These are phyloP conservation scores for Mariannaea sp. DNA, from an alignment of 2,329 filamentous ascomycete genomes.

Conservation along the genomic window DNA sequence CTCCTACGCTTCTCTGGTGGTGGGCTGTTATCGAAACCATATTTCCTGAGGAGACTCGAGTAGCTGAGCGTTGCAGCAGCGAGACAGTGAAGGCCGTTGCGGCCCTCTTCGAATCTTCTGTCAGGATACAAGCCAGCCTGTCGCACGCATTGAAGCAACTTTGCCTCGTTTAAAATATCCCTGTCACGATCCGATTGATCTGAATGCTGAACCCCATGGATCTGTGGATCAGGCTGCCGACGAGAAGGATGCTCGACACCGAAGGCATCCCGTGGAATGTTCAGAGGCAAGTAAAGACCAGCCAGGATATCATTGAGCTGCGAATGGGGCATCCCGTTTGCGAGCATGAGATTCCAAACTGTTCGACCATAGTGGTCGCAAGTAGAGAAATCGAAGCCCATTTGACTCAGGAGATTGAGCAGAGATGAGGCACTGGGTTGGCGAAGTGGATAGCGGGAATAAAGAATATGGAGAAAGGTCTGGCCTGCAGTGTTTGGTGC, in stretches of 20 bases:
- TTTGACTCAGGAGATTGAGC: constrained; percentile 23
- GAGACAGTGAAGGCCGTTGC: constrained; percentile 64
- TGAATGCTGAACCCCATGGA: background rate
- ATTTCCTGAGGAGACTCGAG: constrained; percentile 44
- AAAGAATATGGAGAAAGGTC: constrained; percentile 54
- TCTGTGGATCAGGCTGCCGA: background rate
- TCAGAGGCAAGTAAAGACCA: background rate
- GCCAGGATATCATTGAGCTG: constrained; percentile 31
- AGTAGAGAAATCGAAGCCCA: constrained; percentile 41
- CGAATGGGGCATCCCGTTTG: no score
- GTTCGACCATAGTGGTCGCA: constrained; percentile 58
- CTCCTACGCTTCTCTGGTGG: constrained; percentile 21
- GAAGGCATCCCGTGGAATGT: constrained; percentile 20
- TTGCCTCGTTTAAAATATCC: constrained; percentile 25
- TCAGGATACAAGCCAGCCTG: constrained; percentile 24
- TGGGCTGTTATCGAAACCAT: constrained; percentile 23
- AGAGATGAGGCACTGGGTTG: constrained; percentile 21
- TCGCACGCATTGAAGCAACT: constrained; percentile 31
- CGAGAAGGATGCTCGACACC: constrained; percentile 32
- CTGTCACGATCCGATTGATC: background rate
- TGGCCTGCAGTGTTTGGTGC: constrained; percentile 51
- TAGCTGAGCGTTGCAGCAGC: constrained; percentile 56
- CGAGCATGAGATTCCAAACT: constrained; percentile 52
- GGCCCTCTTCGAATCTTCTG: constrained; percentile 47
- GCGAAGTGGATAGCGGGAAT: constrained; percentile 29